A percentile compares a stretch with the other conserved stretches of the same genome.
Conservation (phyloP, 1,284 basidiomycete genomes). For the Gymnopus androsaceus region DNA sequence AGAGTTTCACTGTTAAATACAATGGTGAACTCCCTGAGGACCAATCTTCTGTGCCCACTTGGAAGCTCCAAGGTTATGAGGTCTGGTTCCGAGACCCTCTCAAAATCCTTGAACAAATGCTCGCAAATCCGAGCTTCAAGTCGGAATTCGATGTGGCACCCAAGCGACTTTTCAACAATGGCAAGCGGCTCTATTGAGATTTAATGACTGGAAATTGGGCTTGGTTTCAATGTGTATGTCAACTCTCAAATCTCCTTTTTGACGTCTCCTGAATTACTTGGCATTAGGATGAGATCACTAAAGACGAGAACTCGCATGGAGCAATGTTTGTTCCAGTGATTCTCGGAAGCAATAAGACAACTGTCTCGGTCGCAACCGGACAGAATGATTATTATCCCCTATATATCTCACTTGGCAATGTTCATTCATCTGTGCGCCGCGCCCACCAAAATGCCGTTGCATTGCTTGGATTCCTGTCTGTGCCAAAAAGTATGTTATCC, state of each 20-base stretch:
- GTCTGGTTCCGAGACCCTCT: constrained; percentile 24
- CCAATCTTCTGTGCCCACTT: constrained; percentile 12
- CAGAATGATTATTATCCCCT: no score
- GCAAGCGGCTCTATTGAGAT: constrained; percentile 13
- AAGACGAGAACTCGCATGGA: no score
- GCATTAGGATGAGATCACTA: no score
- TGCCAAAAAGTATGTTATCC: no score
- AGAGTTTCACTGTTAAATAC: constrained; percentile 21
- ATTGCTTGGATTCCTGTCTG: no score
- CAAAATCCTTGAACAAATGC: constrained; percentile 21
- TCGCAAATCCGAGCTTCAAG: constrained; percentile 26
- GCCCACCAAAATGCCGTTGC: no score
- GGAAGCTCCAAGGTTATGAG: constrained; percentile 23
- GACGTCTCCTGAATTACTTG: no score
- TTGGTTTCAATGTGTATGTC: constrained; percentile 23
- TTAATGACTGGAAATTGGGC: constrained; percentile 24
- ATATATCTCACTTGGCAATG: no score
- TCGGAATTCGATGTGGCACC: constrained; percentile 25
- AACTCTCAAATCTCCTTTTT: not conserved
- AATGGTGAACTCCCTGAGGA: constrained; percentile 9
- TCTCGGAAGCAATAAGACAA: no score
- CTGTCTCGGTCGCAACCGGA: no score
- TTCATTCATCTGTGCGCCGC: no score
- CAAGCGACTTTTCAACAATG: constrained; percentile 11
- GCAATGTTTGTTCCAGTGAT: no score